Evolutionary conservation across 768 basidiomycete genomes (phyloP).

Genomic region (Favolaschia claudopus): DNA sequence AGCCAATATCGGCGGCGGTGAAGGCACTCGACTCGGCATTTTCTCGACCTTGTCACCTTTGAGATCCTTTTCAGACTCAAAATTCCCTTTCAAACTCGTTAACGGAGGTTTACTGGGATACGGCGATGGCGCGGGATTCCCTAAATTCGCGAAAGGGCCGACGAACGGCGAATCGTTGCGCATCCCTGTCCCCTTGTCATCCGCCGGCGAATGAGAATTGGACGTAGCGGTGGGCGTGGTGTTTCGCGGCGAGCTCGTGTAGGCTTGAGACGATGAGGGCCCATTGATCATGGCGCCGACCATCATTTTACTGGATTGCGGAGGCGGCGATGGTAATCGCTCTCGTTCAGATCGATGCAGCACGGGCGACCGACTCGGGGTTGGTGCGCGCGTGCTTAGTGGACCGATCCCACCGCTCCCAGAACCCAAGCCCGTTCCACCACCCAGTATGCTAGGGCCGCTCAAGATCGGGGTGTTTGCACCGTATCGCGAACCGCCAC

Average conservation of each 20-base stretch:
- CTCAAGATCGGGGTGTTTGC: constrained; percentile 20
- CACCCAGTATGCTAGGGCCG: constrained; percentile 11
- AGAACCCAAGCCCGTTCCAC: constrained; percentile 20
- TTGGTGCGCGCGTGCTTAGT: constrained; percentile 17
- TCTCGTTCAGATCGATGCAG: constrained; percentile 24
- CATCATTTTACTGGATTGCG: constrained; percentile 26
- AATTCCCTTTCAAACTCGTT: background rate
- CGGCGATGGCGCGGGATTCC: constrained; percentile 19
- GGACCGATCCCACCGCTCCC: constrained; percentile 12
- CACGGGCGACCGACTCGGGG: constrained; percentile 24
- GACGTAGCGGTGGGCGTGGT: constrained; percentile 16
- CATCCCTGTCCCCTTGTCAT: constrained; percentile 12
- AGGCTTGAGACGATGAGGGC: constrained; percentile 14
- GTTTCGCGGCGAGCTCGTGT: constrained; percentile 17
- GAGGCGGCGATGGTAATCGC: constrained; percentile 16
- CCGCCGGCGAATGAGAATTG: no score
- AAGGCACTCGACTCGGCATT: constrained; percentile 2
- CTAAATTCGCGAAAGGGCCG: constrained; percentile 22
- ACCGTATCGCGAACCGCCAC: constrained; percentile 25
- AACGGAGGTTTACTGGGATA: constrained; percentile 20
- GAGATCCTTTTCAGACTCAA: constrained; percentile 11
- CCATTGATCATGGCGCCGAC: constrained; percentile 29
- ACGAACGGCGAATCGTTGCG: constrained; percentile 30
- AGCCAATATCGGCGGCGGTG: constrained; percentile 20
- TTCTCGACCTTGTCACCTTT: constrained; percentile 15